A percentile compares a stretch with the other conserved stretches of the same genome.
These are phyloP conservation scores for Pseudocercospora crystallina DNA, from an alignment of 2,329 filamentous ascomycete species.

Conservation along the genomic window DNA sequence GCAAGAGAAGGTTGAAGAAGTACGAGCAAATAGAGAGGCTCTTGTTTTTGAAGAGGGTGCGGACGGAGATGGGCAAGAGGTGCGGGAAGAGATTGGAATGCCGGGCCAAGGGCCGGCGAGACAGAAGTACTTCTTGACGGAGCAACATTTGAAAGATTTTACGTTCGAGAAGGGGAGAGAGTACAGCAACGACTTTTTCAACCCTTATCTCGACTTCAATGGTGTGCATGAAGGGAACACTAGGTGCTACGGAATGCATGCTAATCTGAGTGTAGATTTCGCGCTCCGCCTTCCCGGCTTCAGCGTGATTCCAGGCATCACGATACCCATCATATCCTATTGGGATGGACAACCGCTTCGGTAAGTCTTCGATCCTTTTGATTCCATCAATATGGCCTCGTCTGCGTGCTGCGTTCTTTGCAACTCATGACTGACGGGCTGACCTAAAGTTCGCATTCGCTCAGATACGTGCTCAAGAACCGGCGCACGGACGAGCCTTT, in stretches of 20 bases:
- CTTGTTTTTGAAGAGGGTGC: constrained; percentile 57
- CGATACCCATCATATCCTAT: constrained; percentile 70
- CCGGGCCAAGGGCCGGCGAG: constrained; percentile 47
- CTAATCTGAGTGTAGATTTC: constrained; percentile 52
- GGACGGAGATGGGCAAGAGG: constrained; percentile 43
- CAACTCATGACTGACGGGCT: constrained; percentile 28
- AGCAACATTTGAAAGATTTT: constrained; percentile 57
- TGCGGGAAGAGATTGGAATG: constrained; percentile 40
- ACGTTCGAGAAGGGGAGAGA: constrained; percentile 61
- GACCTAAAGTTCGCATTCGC: constrained; percentile 67
- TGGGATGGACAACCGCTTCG: constrained; percentile 77
- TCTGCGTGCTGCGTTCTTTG: constrained; percentile 13
- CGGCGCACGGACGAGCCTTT: constrained; percentile 70
- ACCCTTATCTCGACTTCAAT: constrained; percentile 87
- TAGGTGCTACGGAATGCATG: too few species aligned
- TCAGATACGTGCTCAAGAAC: constrained; percentile 92
- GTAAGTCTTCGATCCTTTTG: constrained; percentile 53
- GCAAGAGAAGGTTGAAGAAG: constrained; percentile 33
- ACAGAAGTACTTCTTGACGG: constrained; percentile 61
- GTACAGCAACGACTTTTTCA: constrained; percentile 76
- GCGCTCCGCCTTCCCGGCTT: constrained; percentile 66
- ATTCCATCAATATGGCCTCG: neutral
- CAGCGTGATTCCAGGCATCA: constrained; percentile 59
- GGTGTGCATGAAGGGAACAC: constrained; percentile 39
- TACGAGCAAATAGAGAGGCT: constrained; percentile 56